These are phyloP conservation scores for Santalum album DNA, from an alignment of 164 flowering plant genomes.

Conservation along the genomic window DNA sequence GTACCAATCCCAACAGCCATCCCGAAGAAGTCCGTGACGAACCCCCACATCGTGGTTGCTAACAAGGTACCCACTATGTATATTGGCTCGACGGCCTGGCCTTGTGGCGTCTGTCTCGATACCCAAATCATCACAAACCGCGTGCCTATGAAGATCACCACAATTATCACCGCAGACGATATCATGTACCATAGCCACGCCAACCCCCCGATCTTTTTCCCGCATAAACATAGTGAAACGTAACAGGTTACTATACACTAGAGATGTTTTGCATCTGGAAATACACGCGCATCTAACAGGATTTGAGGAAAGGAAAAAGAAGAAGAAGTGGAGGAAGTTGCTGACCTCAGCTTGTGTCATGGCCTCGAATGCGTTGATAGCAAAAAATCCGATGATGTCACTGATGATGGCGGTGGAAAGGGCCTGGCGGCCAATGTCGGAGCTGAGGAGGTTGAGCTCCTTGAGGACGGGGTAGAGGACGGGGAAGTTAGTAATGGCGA, in stretches of 20 bases:
- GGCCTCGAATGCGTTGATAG: constrained; percentile 27
- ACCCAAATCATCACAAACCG: constrained; percentile 32
- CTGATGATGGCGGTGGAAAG: constrained; percentile 24
- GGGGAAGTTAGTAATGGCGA: constrained; percentile 40
- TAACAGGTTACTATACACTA: too few relatives aligned
- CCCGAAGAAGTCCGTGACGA: constrained; percentile 40
- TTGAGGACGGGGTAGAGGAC: constrained; percentile 32
- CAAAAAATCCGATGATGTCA: constrained; percentile 24
- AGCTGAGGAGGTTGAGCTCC: constrained; percentile 57
- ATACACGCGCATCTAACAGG: too few relatives aligned
- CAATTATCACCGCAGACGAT: constrained; percentile 7
- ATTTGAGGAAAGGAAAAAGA: too few relatives aligned
- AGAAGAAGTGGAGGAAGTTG: neutral
- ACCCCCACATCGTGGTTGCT: constrained; percentile 28
- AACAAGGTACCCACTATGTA: constrained; percentile 28
- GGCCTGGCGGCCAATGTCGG: constrained; percentile 50
- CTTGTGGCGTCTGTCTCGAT: constrained; percentile 33
- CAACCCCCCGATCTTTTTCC: too few relatives aligned
- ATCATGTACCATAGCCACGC: constrained; percentile 27
- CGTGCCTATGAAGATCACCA: constrained; percentile 8
- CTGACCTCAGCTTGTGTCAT: constrained; percentile 17
- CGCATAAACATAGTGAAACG: too few relatives aligned
- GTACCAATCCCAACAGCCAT: constrained; percentile 43
- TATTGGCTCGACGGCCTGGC: constrained; percentile 34
- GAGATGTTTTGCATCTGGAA: too few relatives aligned